Base-by-base conservation (phyloP, 805 yeast species). In the Lipomyces sp. region DNA sequence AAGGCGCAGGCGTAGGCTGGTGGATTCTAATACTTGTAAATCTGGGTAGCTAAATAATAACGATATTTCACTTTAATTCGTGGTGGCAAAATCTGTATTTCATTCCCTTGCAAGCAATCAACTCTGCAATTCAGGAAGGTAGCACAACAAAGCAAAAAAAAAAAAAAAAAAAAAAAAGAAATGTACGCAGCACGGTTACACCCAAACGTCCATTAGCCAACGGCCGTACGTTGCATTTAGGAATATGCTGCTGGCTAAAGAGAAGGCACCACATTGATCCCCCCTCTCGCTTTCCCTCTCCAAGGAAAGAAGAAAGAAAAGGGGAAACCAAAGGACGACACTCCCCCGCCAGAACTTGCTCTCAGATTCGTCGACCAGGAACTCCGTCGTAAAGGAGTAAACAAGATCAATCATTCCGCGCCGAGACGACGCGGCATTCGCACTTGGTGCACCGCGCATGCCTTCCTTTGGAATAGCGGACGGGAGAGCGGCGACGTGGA, bases 171-270 rank as follows among this genome's bases (percentile, higher is more conserved):
- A 38, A 24, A 55, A 43, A 48, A 54, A 50, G 47, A 67, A 63
- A 82, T 91, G 97, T 91, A 69, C 75, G 95, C 97, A 82, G 88
- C 95, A 91, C 90, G 98, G 98, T 90, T 90, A 86, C 86, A 89
- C 98, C 91, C 96, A 86, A 87, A 82, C 93, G 95, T 84, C 83
- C 81, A 91, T 77, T 65, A 81, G 95, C 82, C 93, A 75, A 79
- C 76, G 85, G 81, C 84, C 86, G 80, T 85, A 77, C 95, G 95
- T 84, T 90, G 91, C 81, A 96, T 88, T 78, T 85, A 91, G 98
- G 98, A 91, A 91, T 91, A 91, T 91, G 95, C 91, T 81, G 96
- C 95, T 73, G 83, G 78, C 70, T 72, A 78, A 73, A 70, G 67
- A 66, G 71, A 73, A 65, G 77, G 73, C 69, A 62, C 58, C 42